These are phyloP conservation scores for Populus deltoides DNA, from an alignment of 345 rosid species.

Conservation along the genomic window DNA sequence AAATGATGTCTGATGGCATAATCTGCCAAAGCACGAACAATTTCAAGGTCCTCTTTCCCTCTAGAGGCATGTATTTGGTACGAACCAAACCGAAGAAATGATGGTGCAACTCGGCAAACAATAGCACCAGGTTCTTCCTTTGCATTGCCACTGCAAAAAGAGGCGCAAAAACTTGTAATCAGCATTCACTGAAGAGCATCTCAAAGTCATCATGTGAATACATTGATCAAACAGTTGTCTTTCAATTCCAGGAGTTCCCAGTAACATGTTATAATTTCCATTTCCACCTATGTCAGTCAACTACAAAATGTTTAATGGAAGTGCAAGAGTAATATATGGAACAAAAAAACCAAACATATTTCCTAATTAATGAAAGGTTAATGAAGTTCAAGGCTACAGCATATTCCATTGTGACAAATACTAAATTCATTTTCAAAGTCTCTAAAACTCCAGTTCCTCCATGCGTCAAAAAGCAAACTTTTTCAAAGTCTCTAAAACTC, in stretches of 20 bases:
- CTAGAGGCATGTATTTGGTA: slow-evolving; percentile 87
- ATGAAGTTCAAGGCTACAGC: background rate
- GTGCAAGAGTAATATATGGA: background rate
- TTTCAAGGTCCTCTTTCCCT: slow-evolving; percentile 82
- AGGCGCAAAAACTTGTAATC: slow-evolving; percentile 4
- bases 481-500: background rate
- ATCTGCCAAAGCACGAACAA: slow-evolving; percentile 77
- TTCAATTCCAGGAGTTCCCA: background rate
- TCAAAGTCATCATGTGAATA: background rate
- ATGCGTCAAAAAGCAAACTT: background rate
- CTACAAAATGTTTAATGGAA: background rate
- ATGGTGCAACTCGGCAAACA: slow-evolving; percentile 85
- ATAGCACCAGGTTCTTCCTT: slow-evolving; percentile 97
- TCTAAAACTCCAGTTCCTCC: background rate
- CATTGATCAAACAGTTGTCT: background rate
- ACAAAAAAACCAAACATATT: background rate
- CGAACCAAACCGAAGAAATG: slow-evolving; percentile 90
- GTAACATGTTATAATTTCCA: background rate
- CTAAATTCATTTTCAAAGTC: background rate
- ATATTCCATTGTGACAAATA: background rate
- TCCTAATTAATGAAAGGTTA: background rate
- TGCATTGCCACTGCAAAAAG: slow-evolving; percentile 76
- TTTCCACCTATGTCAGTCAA: background rate
- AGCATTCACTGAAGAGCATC: background rate
- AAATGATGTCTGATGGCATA: slow-evolving; percentile 90